Evolutionary conservation across 306 rosid genomes (phyloP).

Genomic region (Acacia melanoxylon): DNA sequence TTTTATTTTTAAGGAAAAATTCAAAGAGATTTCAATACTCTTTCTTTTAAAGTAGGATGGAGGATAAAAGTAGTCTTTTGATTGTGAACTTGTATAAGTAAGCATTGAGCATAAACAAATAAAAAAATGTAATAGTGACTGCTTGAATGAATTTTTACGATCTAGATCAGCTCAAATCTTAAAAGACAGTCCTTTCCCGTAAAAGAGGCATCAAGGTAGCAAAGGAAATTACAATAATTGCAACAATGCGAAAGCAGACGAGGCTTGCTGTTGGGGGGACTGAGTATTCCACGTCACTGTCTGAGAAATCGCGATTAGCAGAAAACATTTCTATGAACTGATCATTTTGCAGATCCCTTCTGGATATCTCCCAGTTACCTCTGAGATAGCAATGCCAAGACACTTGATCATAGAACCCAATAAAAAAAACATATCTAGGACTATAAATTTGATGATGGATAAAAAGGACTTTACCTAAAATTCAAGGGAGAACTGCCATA

Average conservation of each 20-base stretch:
- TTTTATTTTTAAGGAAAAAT: not conserved
- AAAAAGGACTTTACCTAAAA: conserved; percentile 47
- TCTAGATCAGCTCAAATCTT: not conserved
- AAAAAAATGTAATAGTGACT: not conserved
- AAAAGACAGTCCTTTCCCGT: not conserved
- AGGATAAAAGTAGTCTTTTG: not conserved
- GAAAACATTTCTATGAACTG: conserved; percentile 45
- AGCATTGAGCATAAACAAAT: not conserved
- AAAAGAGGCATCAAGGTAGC: conserved; percentile 13
- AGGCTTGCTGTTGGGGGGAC: conserved; percentile 53
- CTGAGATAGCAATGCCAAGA: conserved; percentile 37
- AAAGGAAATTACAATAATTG: conserved; percentile 57
- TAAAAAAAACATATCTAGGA: not conserved
- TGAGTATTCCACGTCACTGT: conserved; percentile 50
- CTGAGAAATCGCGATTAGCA: conserved; percentile 45
- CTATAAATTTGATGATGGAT: not conserved
- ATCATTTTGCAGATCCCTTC: conserved; percentile 58
- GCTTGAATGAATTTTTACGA: not conserved
- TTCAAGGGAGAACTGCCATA: conserved; percentile 56
- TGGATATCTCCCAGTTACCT: conserved; percentile 69
- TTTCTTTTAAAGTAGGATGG: not conserved
- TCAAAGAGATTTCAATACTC: not conserved
- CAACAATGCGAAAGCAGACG: conserved; percentile 62
- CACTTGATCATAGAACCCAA: not conserved
- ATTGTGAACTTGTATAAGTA: not conserved